phyloP scores from a whole-genome alignment of 2,329 filamentous ascomycete species.

The Orbilia oligospora region DNA sequence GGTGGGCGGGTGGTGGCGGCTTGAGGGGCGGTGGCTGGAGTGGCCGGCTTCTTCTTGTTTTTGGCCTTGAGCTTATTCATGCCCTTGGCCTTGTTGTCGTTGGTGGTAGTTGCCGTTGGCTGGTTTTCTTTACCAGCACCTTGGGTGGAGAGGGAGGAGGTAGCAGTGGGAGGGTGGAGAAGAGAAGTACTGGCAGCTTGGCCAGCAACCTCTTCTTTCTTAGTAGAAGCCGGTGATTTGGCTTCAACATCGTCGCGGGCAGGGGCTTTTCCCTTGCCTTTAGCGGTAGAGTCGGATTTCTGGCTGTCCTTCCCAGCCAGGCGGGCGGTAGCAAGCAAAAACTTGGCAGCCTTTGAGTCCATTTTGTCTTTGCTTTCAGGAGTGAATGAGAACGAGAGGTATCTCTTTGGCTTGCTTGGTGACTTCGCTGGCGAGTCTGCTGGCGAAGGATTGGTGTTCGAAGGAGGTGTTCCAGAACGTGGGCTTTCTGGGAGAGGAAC shows the following conservation, averaged over 20 bases:
- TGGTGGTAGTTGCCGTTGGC: neutral
- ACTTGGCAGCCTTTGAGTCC: slow-evolving; percentile 11
- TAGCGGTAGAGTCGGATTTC: neutral
- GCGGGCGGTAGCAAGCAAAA: neutral
- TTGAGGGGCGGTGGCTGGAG: neutral
- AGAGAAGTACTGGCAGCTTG: neutral
- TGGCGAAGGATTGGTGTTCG: neutral
- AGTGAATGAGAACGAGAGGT: neutral
- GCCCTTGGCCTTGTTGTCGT: neutral
- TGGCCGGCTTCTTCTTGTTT: neutral
- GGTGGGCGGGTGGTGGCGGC: neutral
- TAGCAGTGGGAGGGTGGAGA: neutral
- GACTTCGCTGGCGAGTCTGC: neutral
- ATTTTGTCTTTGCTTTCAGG: slow-evolving; percentile 9
- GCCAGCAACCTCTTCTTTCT: neutral
- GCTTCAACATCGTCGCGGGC: neutral
- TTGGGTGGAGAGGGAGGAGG: neutral
- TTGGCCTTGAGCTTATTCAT: neutral
- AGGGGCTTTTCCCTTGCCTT: neutral
- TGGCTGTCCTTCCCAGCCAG: neutral
- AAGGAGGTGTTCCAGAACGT: slow-evolving; percentile 11
- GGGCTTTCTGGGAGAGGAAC: slow-evolving; percentile 21
- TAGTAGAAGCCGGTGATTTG: neutral
- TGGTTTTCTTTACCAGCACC: slow-evolving; percentile 6
- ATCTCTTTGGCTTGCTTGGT: neutral